A percentile compares a stretch with the other conserved stretches of the same genome.
phyloP scores from a whole-genome alignment of 306 rosid species.

The Vicia villosa region DNA sequence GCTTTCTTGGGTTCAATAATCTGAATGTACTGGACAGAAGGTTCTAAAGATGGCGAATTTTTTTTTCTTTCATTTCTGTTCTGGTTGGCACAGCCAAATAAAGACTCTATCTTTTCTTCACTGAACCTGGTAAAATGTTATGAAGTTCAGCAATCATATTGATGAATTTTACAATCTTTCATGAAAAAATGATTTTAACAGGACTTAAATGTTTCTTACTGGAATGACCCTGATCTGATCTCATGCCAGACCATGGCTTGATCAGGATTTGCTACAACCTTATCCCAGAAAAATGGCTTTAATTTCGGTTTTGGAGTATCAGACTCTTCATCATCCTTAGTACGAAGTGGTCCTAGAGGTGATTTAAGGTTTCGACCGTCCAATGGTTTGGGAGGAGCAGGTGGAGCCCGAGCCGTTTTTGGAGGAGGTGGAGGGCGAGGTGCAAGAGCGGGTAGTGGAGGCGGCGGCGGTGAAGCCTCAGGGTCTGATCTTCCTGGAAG shows the following conservation, averaged over 20 bases:
- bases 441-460: slow-evolving; percentile 41
- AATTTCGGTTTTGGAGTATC: slow-evolving; percentile 66
- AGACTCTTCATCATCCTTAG: slow-evolving; percentile 44
- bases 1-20: slow-evolving; percentile 81
- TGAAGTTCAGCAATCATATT: slow-evolving; percentile 2
- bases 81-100: slow-evolving; percentile 62
- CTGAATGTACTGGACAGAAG: slow-evolving; percentile 64
- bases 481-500: slow-evolving; percentile 58
- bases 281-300: slow-evolving; percentile 96
- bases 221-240: slow-evolving; percentile 84
- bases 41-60: slow-evolving; percentile 48
- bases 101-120: slow-evolving; percentile 88
- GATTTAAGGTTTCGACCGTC: slow-evolving; percentile 45
- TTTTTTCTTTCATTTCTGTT: slow-evolving; percentile 58
- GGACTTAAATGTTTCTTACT: slow-evolving; percentile 58
- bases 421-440: slow-evolving; percentile 51
- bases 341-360: slow-evolving; percentile 37
- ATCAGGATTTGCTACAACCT: slow-evolving; percentile 70
- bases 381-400: slow-evolving; percentile 59
- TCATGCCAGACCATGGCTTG: slow-evolving; percentile 95
- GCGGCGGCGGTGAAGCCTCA: slow-evolving; percentile 40
- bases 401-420: slow-evolving; percentile 46
- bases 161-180: not conserved
- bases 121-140: slow-evolving; percentile 64
- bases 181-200: slow-evolving; percentile 23